A percentile compares a stretch with the other conserved stretches of the same genome.
phyloP scores from a whole-genome alignment of 345 rosid species.

The Gossypium arboreum region DNA sequence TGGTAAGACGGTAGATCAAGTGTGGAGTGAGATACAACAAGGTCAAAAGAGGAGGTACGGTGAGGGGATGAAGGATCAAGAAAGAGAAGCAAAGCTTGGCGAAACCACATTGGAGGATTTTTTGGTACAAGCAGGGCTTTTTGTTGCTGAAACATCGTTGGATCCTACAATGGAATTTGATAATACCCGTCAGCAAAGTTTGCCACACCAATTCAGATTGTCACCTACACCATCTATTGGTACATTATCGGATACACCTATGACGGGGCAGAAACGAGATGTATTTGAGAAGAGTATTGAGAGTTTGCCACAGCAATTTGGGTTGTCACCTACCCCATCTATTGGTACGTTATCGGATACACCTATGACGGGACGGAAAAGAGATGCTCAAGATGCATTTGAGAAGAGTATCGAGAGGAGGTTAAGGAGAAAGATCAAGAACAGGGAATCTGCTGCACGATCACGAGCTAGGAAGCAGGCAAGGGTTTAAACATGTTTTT shows the following conservation, averaged over 20 bases:
- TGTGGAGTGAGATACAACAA: conserved; percentile 39
- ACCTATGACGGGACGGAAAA: conserved; percentile 29
- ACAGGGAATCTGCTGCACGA: conserved; percentile 70
- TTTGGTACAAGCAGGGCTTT: conserved; percentile 59
- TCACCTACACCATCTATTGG: conserved; percentile 38
- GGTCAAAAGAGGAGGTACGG: conserved; percentile 43
- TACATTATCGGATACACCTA: conserved; percentile 27
- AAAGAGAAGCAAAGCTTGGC: conserved; percentile 33
- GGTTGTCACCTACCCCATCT: conserved; percentile 38
- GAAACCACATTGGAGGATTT: conserved; percentile 65
- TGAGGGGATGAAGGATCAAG: conserved; percentile 26
- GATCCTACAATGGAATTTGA: conserved; percentile 39
- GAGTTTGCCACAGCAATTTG: conserved; percentile 23
- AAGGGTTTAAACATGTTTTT: not conserved
- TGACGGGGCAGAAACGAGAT: conserved; percentile 30
- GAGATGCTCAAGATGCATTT: conserved; percentile 28
- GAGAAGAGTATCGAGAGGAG: conserved; percentile 53
- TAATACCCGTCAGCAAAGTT: conserved; percentile 23
- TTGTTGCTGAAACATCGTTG: conserved; percentile 37
- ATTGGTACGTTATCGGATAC: conserved; percentile 31
- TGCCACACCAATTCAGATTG: conserved; percentile 21
- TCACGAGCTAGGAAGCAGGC: conserved; percentile 69
- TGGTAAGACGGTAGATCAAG: conserved; percentile 34
- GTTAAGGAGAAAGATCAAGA: conserved; percentile 64
- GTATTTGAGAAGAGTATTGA: conserved; percentile 44